Evolutionary conservation across 2,329 filamentous ascomycete species (phyloP).

Genomic region (Metarhizium anisopliae): DNA sequence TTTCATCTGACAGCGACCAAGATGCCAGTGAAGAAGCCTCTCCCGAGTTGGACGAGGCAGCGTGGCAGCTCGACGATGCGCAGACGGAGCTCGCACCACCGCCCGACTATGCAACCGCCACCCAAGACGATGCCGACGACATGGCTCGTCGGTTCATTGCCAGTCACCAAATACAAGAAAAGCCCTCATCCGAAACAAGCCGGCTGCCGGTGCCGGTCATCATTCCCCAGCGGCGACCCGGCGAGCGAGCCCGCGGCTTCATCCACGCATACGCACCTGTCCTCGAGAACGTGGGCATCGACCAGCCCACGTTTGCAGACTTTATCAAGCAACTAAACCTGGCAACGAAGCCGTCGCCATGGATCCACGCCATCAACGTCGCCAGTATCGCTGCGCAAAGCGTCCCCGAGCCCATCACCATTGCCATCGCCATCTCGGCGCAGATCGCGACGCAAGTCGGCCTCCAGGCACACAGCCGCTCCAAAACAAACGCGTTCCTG

Average conservation of each 20-base stretch:
- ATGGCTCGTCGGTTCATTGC: conserved; percentile 6
- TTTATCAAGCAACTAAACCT: conserved; percentile 39
- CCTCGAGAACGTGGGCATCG: conserved; percentile 35
- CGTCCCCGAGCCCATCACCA: conserved; percentile 28
- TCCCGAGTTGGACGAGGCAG: conserved; percentile 10
- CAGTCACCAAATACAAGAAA: conserved; percentile 1
- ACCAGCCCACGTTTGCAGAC: conserved; percentile 36
- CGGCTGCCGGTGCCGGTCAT: conserved; percentile 36
- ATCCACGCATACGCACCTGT: conserved; percentile 43
- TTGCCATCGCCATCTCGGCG: conserved; percentile 33
- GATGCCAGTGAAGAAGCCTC: background rate
- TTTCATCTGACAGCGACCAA: background rate
- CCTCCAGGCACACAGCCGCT: conserved; percentile 29
- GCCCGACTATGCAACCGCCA: conserved; percentile 7
- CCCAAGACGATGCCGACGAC: conserved; percentile 3
- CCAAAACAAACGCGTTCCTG: conserved; percentile 43
- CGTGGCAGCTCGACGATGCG: conserved; percentile 9
- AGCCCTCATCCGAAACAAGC: background rate
- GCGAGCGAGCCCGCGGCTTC: conserved; percentile 38
- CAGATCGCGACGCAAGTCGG: conserved; percentile 32
- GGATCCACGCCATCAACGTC: conserved; percentile 31
- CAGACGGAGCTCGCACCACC: conserved; percentile 6
- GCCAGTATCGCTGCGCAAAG: conserved; percentile 28
- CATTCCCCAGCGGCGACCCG: conserved; percentile 41
- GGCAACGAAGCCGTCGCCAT: conserved; percentile 23